Base-by-base conservation (phyloP, 2,329 filamentous ascomycete genomes). In the Tolypocladium paradoxum region DNA sequence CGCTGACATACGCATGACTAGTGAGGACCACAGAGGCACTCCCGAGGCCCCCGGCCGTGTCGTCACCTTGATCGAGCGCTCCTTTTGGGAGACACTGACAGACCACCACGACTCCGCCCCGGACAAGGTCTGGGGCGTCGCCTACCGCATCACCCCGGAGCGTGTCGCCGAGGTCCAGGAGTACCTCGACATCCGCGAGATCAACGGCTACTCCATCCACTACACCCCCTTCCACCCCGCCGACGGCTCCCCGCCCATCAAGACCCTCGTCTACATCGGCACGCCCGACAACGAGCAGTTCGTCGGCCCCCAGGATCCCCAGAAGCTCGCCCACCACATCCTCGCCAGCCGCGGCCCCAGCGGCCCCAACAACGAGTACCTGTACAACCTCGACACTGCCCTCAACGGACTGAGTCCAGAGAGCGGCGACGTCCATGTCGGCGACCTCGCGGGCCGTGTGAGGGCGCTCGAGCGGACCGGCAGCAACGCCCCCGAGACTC, bases 181-280 rank as follows among this genome's bases (percentile, higher is more conserved):
- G 54, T 96, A 96, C 68, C 87, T 99, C 48, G 91, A 97, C 69
- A 92, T 96, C 59, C 85, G 93, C 47, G 93, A 99, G 71, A 96
- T 97, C 65, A 96, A 97, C 72, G 93, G 93, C 29, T 99, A 99
- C 71, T 88, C 85, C 52, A 95, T 96, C 60, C 91, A 96, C 70
- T 89, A 90, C 69, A 89, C 90, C 31, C 83, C 87, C 0, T 96
- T 97, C 68, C 76, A 91, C 62, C 62, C 70, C n/a, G 65, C 69
- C 43, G 68, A 73, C 57, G 64, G 64, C 29, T 64, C 66, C 16
- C 53, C 64, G 4, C 60, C 70, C 22, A 77, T 82, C 61, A 69
- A 66, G 52, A 76, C 79, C 55, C 80, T 96, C 57, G 89, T 95
- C 2, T 99, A 99, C 69, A 97, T 99, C 64, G 93, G 93, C 24